Conservation (phyloP, 2,329 filamentous ascomycete genomes). For the Ophiostoma fasciatum region DNA sequence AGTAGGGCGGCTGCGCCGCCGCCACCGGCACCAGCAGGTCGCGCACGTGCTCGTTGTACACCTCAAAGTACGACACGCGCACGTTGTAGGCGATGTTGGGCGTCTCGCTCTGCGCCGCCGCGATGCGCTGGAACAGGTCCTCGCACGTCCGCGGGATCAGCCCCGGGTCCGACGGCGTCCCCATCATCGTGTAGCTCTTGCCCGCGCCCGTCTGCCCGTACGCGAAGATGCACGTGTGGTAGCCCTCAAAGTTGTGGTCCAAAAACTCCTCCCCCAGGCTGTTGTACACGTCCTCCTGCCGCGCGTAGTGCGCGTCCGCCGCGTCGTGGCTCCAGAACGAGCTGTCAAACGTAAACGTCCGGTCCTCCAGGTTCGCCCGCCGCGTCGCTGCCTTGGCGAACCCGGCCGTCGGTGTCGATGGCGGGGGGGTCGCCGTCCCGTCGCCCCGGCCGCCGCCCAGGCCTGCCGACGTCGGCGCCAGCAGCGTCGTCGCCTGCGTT, state of each 20-base stretch:
- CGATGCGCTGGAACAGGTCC: conserved; percentile 88
- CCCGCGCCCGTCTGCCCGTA: conserved; percentile 96
- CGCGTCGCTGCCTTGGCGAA: conserved; percentile 16
- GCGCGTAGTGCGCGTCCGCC: conserved; percentile 66
- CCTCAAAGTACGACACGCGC: conserved; percentile 96
- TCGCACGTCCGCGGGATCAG: conserved; percentile 96
- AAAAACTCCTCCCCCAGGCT: conserved; percentile 82
- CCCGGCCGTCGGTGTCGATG: conserved; percentile 1
- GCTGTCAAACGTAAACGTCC: conserved; percentile 76
- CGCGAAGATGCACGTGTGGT: conserved; percentile 99
- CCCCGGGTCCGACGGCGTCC: conserved; percentile 87
- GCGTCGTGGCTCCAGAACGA: conserved; percentile 98
- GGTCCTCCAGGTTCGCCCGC: conserved; percentile 11
- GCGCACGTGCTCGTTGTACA: conserved; percentile 95
- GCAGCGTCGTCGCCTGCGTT: conserved; percentile 71
- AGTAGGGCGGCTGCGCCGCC: conserved; percentile 58
- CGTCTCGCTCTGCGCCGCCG: conserved; percentile 48
- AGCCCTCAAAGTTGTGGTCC: conserved; percentile 95
- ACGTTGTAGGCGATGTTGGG: conserved; percentile 69
- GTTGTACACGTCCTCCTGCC: conserved; percentile 75
- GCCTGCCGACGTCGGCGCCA: conserved; percentile 43
- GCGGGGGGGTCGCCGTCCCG: not conserved
- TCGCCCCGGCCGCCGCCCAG: not conserved
- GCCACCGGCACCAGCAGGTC: conserved; percentile 49
- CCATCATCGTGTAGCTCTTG: conserved; percentile 96